These are phyloP conservation scores for Ensete glaucum DNA, from an alignment of 176 grass and related monocot species.

Conservation along the genomic window DNA sequence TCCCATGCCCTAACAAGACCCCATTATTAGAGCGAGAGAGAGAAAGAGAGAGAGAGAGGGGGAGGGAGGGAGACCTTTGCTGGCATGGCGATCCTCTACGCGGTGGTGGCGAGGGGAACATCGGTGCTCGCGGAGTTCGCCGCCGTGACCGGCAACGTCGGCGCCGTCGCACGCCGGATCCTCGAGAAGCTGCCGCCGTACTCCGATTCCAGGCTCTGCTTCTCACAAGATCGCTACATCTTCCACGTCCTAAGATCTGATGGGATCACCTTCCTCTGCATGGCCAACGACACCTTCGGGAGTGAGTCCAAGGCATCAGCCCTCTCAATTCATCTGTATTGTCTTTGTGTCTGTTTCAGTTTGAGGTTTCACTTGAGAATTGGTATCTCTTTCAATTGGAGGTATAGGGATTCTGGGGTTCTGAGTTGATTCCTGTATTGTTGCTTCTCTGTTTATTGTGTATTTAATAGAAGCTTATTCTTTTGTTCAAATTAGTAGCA, in stretches of 20 bases:
- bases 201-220: slow-evolving; percentile 65
- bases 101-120: slow-evolving; percentile 64
- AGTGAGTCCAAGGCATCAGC: slow-evolving; percentile 22
- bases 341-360: no score
- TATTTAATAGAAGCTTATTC: no score
- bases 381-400: no score
- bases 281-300: slow-evolving; percentile 95
- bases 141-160: slow-evolving; percentile 75
- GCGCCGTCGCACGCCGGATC: slow-evolving; percentile 71
- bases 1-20: no score
- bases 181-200: slow-evolving; percentile 68
- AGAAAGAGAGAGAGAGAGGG: no score
- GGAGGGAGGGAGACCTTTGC: neutral
- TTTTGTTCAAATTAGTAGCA: no score
- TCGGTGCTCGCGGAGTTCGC: slow-evolving; percentile 87
- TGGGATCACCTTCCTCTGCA: slow-evolving; percentile 82
- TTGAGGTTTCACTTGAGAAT: no score
- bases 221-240: slow-evolving; percentile 96
- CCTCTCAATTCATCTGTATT: neutral
- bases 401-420: no score
- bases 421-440: no score
- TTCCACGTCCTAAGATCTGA: slow-evolving; percentile 73
- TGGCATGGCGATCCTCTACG: slow-evolving; percentile 93
- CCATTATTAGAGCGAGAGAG: no score
- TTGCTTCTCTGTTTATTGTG: no score